Conservation (phyloP, 1,139 yeast species). For the Pichia norvegensis region DNA sequence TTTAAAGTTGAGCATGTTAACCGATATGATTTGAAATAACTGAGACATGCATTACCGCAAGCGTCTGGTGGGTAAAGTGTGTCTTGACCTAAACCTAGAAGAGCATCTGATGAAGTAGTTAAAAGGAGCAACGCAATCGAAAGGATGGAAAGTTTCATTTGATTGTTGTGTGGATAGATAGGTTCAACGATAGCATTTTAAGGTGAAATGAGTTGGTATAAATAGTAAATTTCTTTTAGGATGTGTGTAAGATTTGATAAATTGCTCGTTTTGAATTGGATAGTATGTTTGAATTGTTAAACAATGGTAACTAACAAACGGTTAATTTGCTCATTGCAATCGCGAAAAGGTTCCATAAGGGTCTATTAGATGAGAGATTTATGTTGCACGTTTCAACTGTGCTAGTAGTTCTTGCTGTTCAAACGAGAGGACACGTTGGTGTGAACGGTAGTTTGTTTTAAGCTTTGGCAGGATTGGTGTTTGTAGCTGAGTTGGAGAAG, state of each 20-base stretch:
- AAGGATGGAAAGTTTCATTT: background rate
- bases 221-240: no score
- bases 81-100: background rate
- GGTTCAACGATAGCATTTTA: background rate
- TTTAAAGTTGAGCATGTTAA: background rate
- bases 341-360: no score
- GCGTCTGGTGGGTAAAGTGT: background rate
- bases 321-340: no score
- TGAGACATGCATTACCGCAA: background rate
- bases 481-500: background rate
- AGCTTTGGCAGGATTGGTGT: background rate
- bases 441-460: slow-evolving; percentile 1
- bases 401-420: slow-evolving; percentile 43
- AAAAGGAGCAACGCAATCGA: background rate
- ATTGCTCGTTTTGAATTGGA: background rate
- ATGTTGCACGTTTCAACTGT: slow-evolving; percentile 28
- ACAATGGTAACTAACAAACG: no score
- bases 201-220: background rate
- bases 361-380: background rate
- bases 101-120: background rate
- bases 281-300: no score
- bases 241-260: background rate
- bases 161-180: background rate
- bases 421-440: slow-evolving; percentile 35
- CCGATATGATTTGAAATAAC: background rate